phyloP scores from a whole-genome alignment of 2,329 filamentous ascomycete species.

The Pseudogymnoascus sp. region DNA sequence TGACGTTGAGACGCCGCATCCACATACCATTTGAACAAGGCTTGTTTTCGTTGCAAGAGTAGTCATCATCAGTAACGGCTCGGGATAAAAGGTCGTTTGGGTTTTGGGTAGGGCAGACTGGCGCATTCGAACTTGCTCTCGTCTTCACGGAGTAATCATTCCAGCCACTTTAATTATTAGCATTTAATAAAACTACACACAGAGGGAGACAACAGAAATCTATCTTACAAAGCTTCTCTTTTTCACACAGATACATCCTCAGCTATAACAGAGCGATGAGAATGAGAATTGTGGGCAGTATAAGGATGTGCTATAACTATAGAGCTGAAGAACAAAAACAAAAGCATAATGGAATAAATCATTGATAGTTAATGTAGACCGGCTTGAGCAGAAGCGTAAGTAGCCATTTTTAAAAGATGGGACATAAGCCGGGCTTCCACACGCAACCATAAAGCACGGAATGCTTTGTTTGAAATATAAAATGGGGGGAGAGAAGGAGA shows the following conservation, averaged over 20 bases:
- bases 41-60: slow-evolving; percentile 16
- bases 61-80: slow-evolving; percentile 12
- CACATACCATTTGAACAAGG: slow-evolving; percentile 18
- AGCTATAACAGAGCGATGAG: not conserved
- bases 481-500: not conserved
- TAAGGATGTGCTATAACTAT: not conserved
- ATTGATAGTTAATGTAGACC: not conserved
- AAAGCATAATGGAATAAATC: not conserved
- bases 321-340: not conserved
- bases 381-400: not conserved
- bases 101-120: not conserved
- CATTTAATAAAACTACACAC: not conserved
- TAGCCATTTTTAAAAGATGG: not conserved
- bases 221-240: not conserved
- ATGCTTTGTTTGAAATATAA: not conserved
- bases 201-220: not conserved
- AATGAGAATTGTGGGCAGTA: not conserved
- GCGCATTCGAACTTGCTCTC: not conserved
- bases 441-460: not conserved
- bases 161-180: not conserved
- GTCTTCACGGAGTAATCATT: not conserved
- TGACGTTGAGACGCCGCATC: not conserved
- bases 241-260: not conserved
- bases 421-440: not conserved
- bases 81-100: not conserved